Evolutionary conservation across 306 rosid genomes (phyloP).

Genomic region (Vigna reflexopilosa): DNA sequence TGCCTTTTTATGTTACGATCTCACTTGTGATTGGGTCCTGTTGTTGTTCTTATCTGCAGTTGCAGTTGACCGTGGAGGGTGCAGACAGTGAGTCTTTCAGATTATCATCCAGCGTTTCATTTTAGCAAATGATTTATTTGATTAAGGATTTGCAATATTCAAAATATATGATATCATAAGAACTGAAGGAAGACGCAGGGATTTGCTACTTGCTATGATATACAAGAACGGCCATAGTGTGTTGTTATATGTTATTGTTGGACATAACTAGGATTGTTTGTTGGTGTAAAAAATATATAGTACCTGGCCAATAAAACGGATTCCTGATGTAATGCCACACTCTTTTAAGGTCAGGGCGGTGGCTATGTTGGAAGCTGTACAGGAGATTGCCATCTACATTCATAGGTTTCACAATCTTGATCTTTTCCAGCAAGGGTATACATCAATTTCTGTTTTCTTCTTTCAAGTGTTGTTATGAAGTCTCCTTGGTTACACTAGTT

Average conservation of each 20-base stretch:
- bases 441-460: neutral
- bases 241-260: constrained; percentile 31
- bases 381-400: constrained; percentile 82
- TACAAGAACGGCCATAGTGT: constrained; percentile 42
- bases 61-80: constrained; percentile 25
- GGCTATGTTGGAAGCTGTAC: constrained; percentile 80
- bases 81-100: constrained; percentile 10
- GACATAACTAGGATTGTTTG: constrained; percentile 28
- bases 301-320: constrained; percentile 15
- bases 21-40: neutral
- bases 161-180: constrained; percentile 8
- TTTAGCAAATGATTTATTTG: constrained; percentile 21
- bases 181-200: constrained; percentile 17
- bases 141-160: neutral
- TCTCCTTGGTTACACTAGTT: neutral
- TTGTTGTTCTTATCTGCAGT: constrained; percentile 14
- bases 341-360: constrained; percentile 54
- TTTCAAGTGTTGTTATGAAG: neutral
- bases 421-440: constrained; percentile 91
- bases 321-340: constrained; percentile 62
- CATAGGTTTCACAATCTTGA: constrained; percentile 98
- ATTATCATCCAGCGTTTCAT: constrained; percentile 30
- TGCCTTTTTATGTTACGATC: neutral
- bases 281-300: constrained; percentile 27
- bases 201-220: constrained; percentile 20